These are phyloP conservation scores for Vanderwaltozyma polyspora DNA, from an alignment of 805 yeast species.

Conservation along the genomic window DNA sequence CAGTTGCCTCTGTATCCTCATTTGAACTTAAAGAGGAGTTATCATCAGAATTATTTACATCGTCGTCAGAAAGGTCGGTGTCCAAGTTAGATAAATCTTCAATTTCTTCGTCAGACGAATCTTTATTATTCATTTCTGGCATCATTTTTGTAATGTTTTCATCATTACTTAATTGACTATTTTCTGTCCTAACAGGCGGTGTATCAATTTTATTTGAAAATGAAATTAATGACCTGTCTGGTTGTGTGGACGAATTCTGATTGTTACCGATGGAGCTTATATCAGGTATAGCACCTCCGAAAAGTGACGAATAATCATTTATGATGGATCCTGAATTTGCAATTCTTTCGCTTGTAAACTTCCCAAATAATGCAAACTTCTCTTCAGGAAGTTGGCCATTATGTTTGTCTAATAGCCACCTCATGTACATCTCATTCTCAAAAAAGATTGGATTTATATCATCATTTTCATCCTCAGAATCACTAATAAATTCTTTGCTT, in stretches of 20 bases:
- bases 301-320: slow-evolving; percentile 17
- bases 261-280: slow-evolving; percentile 2
- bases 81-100: background rate
- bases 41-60: slow-evolving; percentile 11
- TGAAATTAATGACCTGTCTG: slow-evolving; percentile 13
- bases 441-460: slow-evolving; percentile 18
- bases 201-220: slow-evolving; percentile 9
- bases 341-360: slow-evolving; percentile 23
- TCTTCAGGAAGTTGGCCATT: slow-evolving; percentile 18
- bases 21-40: too few species aligned
- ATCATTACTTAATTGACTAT: slow-evolving; percentile 3
- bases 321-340: slow-evolving; percentile 10
- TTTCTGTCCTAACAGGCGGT: background rate
- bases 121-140: background rate
- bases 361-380: slow-evolving; percentile 13
- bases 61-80: slow-evolving; percentile 12
- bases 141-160: background rate
- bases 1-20: too few species aligned
- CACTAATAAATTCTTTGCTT: slow-evolving; percentile 25
- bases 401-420: slow-evolving; percentile 21
- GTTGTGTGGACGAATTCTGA: slow-evolving; percentile 2
- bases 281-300: slow-evolving; percentile 20
- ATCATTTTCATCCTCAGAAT: slow-evolving; percentile 24
- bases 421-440: slow-evolving; percentile 28
- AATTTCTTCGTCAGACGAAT: slow-evolving; percentile 1